Percentiles rank a stretch among this genome's conserved stretches.
These are phyloP conservation scores for Glycyrrhiza uralensis DNA, from an alignment of 306 rosid species.

Conservation along the genomic window DNA sequence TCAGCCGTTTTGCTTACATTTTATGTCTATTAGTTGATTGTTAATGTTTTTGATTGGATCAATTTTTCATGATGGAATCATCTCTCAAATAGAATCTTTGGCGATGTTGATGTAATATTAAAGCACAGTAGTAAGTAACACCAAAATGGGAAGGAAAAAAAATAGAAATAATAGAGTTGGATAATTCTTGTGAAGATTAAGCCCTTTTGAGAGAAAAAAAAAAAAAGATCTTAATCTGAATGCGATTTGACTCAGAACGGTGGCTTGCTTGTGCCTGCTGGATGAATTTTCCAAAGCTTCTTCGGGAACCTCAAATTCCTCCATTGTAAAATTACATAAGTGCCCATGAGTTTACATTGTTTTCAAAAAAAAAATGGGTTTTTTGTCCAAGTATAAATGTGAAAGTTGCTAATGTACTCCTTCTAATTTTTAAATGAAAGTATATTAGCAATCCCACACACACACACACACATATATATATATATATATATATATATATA, in stretches of 20 bases:
- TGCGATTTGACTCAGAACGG: conserved; percentile 43
- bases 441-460: too few relatives aligned
- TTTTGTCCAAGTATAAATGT: too few relatives aligned
- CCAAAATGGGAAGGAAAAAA: too few relatives aligned
- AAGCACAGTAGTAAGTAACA: not conserved
- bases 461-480: too few relatives aligned
- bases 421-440: too few relatives aligned
- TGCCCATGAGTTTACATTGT: too few relatives aligned
- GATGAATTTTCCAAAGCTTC: conserved; percentile 60
- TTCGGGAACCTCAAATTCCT: conserved; percentile 93
- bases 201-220: too few relatives aligned
- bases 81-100: conserved; percentile 12
- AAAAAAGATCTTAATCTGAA: conserved; percentile 91
- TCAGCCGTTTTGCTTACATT: conserved; percentile 28
- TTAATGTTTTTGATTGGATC: conserved; percentile 24
- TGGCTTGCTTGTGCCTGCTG: conserved; percentile 32
- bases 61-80: conserved; percentile 11
- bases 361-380: too few relatives aligned
- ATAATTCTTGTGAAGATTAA: conserved; percentile 16
- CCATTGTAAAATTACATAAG: conserved; percentile 86
- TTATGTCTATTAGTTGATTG: not conserved
- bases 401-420: too few relatives aligned
- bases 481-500: too few relatives aligned
- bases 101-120: conserved; percentile 11
- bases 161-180: conserved; percentile 17